Base-by-base conservation (phyloP, 2,329 filamentous ascomycete species). In the Cladosporium halotolerans region DNA sequence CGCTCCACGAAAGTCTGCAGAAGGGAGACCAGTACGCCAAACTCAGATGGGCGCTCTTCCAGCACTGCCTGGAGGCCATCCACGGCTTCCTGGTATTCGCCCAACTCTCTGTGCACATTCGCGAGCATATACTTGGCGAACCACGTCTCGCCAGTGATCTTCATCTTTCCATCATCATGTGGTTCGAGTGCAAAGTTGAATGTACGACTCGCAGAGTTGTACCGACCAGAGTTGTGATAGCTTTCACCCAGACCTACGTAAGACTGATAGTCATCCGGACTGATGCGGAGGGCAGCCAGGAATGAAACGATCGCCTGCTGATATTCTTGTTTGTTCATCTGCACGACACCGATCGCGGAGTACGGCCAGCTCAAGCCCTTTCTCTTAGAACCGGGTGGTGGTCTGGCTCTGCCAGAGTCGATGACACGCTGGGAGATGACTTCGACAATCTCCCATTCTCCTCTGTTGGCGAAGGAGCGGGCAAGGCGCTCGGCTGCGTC, bases 211-310 rank as follows among this genome's bases (percentile, higher is more conserved):
- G 93, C 92, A n/a, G 93, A 92, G 55, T 96, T 87, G 65, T 95
- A 95, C 57, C 92, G 81, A 9, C 93, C 92, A 13, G 91, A 95
- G 61, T 88, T 93, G 67, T 96, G 87, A 65, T 99, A 99, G 65
- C 90, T 95, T 72, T 99, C 93, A n/a, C 92, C 93, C 1, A 99
- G 78, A 1, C 93, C 93, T 19, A 99, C 88, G 83, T 92, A 99
- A 0, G 89, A 95, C 71, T 99, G 87, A 65, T 97, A 97, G 69
- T 97, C 89, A 40, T 85, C 76, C 0, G 91, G 89, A 2, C 84
- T 82, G 45, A 96, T 88, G 50, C 92, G 80, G 33, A 99, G 76
- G 9, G 93, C 91, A 1, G 89, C 83, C 64, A 97, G 88, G 68
- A 97, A 99, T 0, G 89, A 95, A 8, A 92, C 84, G 51, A 97